Conservation (phyloP, 176 grass and related monocot genomes). For the Thalia dealbata region DNA sequence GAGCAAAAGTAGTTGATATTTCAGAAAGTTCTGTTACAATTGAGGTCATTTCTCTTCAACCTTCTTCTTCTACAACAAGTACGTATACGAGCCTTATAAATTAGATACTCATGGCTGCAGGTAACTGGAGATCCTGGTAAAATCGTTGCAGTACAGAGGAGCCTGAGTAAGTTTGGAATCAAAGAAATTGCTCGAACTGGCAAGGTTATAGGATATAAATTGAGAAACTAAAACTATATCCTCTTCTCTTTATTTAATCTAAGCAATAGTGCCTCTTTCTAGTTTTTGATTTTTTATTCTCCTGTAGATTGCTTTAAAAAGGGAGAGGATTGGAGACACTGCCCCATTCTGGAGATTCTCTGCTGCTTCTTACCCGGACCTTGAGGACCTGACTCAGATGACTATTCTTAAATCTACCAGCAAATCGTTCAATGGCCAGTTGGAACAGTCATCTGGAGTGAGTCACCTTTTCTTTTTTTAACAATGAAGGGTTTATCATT, state of each 20-base stretch:
- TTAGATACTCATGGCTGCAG: conserved; percentile 29
- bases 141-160: conserved; percentile 66
- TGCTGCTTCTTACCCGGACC: conserved; percentile 84
- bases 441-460: conserved; percentile 46
- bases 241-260: background rate
- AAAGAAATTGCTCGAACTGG: conserved; percentile 90
- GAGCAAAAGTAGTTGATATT: conserved; percentile 95
- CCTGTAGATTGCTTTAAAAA: conserved; percentile 82
- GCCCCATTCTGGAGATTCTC: conserved; percentile 98
- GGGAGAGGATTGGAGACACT: conserved; percentile 75
- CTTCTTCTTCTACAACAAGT: background rate
- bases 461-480: conserved; percentile 14
- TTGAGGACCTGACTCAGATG: conserved; percentile 34
- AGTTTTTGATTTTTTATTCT: conserved; percentile 2
- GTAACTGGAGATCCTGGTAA: conserved; percentile 96
- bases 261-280: background rate
- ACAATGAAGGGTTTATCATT: background rate
- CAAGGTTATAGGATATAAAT: conserved; percentile 35
- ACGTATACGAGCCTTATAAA: conserved; percentile 13
- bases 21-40: conserved; percentile 66
- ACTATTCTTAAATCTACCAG: conserved; percentile 43
- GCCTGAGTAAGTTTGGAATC: conserved; percentile 74
- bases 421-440: conserved; percentile 26
- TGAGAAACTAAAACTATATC: background rate
- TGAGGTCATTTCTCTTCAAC: conserved; percentile 42